Conservation (phyloP, 257 asterid genomes). For the Plantago elongata region DNA sequence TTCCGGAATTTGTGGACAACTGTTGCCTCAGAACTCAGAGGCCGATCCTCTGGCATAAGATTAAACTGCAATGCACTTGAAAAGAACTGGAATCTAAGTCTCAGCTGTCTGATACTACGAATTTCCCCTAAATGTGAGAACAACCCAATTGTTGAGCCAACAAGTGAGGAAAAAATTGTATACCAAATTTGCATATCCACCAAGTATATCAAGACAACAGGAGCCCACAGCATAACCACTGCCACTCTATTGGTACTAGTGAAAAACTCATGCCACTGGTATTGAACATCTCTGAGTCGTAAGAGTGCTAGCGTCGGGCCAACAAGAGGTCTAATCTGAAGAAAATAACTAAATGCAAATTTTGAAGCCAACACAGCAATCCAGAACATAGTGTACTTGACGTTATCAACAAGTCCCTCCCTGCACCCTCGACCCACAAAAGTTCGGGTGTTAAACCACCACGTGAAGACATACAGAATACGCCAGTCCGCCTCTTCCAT, state of each 20-base stretch:
- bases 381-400: slow-evolving; percentile 77
- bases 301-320: slow-evolving; percentile 64
- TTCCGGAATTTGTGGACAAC: slow-evolving; percentile 63
- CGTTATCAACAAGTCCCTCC: slow-evolving; percentile 81
- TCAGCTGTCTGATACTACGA: slow-evolving; percentile 71
- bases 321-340: slow-evolving; percentile 84
- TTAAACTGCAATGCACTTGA: slow-evolving; percentile 94
- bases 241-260: slow-evolving; percentile 73
- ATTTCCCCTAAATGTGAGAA: slow-evolving; percentile 88
- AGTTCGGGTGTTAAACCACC: slow-evolving; percentile 83
- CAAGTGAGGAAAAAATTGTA: slow-evolving; percentile 58
- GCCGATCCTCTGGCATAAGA: slow-evolving; percentile 63
- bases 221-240: slow-evolving; percentile 71
- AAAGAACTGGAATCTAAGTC: slow-evolving; percentile 87
- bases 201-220: slow-evolving; percentile 73
- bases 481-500: slow-evolving; percentile 70
- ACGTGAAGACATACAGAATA: slow-evolving; percentile 48
- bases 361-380: slow-evolving; percentile 55
- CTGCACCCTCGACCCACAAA: slow-evolving; percentile 89
- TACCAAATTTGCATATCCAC: slow-evolving; percentile 89
- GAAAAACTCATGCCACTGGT: slow-evolving; percentile 86
- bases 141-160: slow-evolving; percentile 63
- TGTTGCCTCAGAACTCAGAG: slow-evolving; percentile 34
- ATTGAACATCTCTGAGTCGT: slow-evolving; percentile 29
- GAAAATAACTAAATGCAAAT: slow-evolving; percentile 68